Base-by-base conservation (phyloP, 2,329 filamentous ascomycete species). In the Fusarium praegraminearum region DNA sequence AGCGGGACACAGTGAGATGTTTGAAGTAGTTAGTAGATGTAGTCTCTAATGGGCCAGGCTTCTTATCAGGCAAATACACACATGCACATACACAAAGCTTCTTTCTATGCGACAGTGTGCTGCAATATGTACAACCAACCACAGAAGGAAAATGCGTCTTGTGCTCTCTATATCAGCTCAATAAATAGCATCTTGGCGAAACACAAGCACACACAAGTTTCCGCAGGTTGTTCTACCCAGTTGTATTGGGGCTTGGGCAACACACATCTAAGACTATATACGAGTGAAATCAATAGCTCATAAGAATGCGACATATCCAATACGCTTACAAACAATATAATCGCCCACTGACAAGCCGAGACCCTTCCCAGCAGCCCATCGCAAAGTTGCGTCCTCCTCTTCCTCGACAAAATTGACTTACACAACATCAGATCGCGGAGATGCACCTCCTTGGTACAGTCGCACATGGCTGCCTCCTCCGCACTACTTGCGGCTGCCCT, bases 401-500 rank as follows among this genome's bases (percentile, higher is more conserved):
- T 53, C 8, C 26, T 35, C 24, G 18, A 36, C 30, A 13, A 22
- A 30, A 40, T 52, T 49, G 44, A 49, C 57, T 71, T 62, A 46
- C 49, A 67, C 59, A 45, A 44, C 47, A 57, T 65, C 53, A 65
- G 35, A 24, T 61, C 54, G 40, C 46, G n/a, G 38, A 54, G 53
- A 52, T 59, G 47, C 36, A 55, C 50, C 45, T 59, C 30, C 65
- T 49, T 28, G 47, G 50, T 52, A 57, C 56, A 36, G 56, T 71
- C 53, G 50, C 59, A 68, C 63, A 45, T 43, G 40, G 62, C 50
- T 47, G 44, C 32, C n/a, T 64, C 38, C 18, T 65, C 59, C 67
- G 54, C 61, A 67, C 72, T 76, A 74, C 72, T 77, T 84, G 82
- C 77, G 85, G 82, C 78, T 81, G 53, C 74, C 73, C 59, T 78